A percentile compares a stretch with the other conserved stretches of the same genome.
Conservation (phyloP, 2,329 filamentous ascomycete species). For the Aspergillus awamori region DNA sequence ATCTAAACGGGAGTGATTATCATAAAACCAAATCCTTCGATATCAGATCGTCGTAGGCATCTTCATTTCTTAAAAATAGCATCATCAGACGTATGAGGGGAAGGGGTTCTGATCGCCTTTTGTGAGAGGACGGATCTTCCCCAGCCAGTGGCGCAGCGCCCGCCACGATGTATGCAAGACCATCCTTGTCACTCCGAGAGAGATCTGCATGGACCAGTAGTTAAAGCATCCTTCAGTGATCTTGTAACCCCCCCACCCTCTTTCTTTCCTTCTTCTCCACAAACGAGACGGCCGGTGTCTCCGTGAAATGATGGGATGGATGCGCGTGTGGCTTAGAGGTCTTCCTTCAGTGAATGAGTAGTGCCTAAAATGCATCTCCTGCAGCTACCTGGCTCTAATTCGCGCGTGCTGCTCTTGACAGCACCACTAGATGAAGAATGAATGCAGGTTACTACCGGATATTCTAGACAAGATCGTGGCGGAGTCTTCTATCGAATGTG, state of each 20-base stretch:
- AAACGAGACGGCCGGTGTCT: not conserved
- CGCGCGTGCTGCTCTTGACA: too few species aligned
- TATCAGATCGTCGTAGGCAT: not conserved
- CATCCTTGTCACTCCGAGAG: not conserved
- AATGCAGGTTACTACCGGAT: too few species aligned
- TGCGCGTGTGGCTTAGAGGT: not conserved
- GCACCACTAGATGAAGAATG: too few species aligned
- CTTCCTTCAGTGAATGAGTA: not conserved
- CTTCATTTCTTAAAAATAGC: not conserved
- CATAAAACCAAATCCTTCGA: not conserved
- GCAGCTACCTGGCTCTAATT: too few species aligned
- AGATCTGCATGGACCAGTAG: slow-evolving; percentile 12
- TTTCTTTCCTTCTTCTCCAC: not conserved
- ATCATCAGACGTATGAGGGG: not conserved
- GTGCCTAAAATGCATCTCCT: not conserved
- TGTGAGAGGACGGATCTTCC: not conserved
- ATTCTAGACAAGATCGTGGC: not conserved
- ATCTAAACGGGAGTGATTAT: not conserved
- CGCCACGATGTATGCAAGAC: slow-evolving; percentile 1
- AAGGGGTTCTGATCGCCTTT: not conserved
- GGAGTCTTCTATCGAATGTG: not conserved
- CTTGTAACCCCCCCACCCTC: not conserved
- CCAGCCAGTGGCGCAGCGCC: slow-evolving; percentile 14
- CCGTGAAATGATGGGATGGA: not conserved
- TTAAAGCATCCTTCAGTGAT: not conserved